Evolutionary conservation across 1,139 yeast genomes (phyloP), one percentile per base, ranked within the genome.

Genomic region (Debaryomyces singareniensis): DNA sequence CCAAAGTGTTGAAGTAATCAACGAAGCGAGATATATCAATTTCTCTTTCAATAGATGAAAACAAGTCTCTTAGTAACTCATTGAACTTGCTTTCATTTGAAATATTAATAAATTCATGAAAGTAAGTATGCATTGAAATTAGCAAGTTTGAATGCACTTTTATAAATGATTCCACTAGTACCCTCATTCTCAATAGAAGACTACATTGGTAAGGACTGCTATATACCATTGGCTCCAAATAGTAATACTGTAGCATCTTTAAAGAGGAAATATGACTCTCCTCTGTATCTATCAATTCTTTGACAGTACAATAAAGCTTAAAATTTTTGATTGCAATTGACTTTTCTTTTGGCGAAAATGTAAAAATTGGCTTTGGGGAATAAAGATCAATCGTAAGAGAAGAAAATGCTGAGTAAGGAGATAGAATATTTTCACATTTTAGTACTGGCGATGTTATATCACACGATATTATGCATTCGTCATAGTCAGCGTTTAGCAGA

Each of bases 271-370:
- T 45, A 38, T 71, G 75, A 1, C 49, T 52, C 16, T 55, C 57
- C 43, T 75, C 81, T 12, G 73, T 71, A 6, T 57, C 60, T 0
- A 65, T 32, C 2, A 75, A 43, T 43, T 75, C 82, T 33, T 68
- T 66, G 11, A 73, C 47, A 7, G 63, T 51, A 25, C 54, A 58
- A 21, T 45, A 50, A 28, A 71, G 39, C 20, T 53, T 52, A 29
- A 46, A 54, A 1, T 47, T 42, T 13, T 34, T 25, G 11, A 33
- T 23, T 9, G 27, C 21, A 6, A 25, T 14, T 1, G 28, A 24
- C 21, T 34, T 32, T 16, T 36, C 35, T 9, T 18, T 24, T 4
- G 51, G 50, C 2, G 53, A 44, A 25, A 42, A 53, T 4, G 46
- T 26, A 3, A 36, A 26, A 4, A 18, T 16, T 1, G 59, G 58